Base-by-base conservation (phyloP, 2,329 filamentous ascomycete genomes). In the Botrytis fabae region DNA sequence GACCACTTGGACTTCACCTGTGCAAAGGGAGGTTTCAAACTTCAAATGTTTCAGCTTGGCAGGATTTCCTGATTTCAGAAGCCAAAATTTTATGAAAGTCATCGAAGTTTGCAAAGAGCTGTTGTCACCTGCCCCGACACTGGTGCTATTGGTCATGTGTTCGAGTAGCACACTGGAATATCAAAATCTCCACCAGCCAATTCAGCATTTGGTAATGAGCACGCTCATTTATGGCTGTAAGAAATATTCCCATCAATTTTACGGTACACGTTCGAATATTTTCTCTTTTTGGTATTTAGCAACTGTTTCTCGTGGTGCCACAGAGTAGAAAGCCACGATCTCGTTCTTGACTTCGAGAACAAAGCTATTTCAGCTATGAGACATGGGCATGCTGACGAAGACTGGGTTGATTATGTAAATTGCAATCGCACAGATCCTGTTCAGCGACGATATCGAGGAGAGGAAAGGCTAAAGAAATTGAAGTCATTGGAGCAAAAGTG, bases 1-100 rank as follows among this genome's bases (percentile, higher is more conserved):
- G 69, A 44, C 9, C 60, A 65, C 32, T 48, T 71, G 40, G 61
- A 46, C 32, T 65, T 40, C 62, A 48, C 61, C 22, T 71, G 60
- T 38, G 60, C 12, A 20, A 65, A 46, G 35, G 61, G 44, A 5
- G 38, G 22, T 57, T 59, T 28, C 28, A 28, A 59, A 46, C 16
- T 59, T 46, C 28, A 46, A 59, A 46, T 9, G 46, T 2, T 59
- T 71, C 38, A 65, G 38, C 28, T 40, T 71, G 16, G 35, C 60
- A 22, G 46, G 20, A 8, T 54, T 35, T 25, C 46, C 61, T 0
- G 18, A 22, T 12, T 71, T 59, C 44, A 42, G 25, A 32, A n/a
- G 32, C 32, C 32, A 35, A 42, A 59, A 35, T 35, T 57, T 71
- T 32, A 22, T 57, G 25, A 57, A 71, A 18, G 12, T 59, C 12